Evolutionary conservation across 2,329 filamentous ascomycete species (phyloP), one percentile per base, ranked within the genome.

Genomic region (Metarhizium rileyi): DNA sequence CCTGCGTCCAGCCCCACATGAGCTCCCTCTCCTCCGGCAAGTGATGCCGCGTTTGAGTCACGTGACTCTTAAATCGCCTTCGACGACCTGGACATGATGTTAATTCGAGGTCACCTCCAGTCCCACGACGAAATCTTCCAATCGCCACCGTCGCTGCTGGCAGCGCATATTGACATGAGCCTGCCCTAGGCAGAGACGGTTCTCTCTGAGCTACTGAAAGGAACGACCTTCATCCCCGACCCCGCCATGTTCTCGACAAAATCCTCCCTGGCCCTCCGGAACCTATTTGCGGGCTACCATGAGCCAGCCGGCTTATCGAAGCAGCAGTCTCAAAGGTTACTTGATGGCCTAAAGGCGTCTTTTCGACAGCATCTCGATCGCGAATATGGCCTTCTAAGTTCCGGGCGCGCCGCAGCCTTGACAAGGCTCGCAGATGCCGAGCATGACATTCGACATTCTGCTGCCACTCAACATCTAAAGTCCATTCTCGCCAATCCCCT

Each of bases 291-390:
- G 22, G 62, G 65, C 44, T 70, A 69, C 48, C 76, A 80, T 58
- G 74, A 78, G 44, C 77, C 77, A 6, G 63, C 76, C 2, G 70
- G 75, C 1, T 64, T 81, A 36, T 74, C 67, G 42, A 63, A 66
- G 41, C 68, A 70, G 49, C 74, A 80, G 50, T 75, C 76, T 25
- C 70, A 76, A 53, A 73, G 74, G 56, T 71, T 81, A 8, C 75
- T 81, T 53, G 70, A 78, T 48, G 70, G 72, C 30, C 69, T 82
- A 47, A 81, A 78, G 46, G 63, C 68, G 5, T 80, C 77, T 2
- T 82, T 82, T 59, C 72, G 78, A 47, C 70, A 70, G 49, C 74
- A 79, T 27, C 73, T 82, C n/a, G 77, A 81, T 56, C 69, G 66
- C 41, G 77, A 81, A 58, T 75, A 81, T 57, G 77, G 77, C 52